Percentiles rank a stretch among this genome's conserved stretches.
Evolutionary conservation across 225 moss, liverwort and hornwort species (phyloP).

Genomic region (Takakia lepidozioides): DNA sequence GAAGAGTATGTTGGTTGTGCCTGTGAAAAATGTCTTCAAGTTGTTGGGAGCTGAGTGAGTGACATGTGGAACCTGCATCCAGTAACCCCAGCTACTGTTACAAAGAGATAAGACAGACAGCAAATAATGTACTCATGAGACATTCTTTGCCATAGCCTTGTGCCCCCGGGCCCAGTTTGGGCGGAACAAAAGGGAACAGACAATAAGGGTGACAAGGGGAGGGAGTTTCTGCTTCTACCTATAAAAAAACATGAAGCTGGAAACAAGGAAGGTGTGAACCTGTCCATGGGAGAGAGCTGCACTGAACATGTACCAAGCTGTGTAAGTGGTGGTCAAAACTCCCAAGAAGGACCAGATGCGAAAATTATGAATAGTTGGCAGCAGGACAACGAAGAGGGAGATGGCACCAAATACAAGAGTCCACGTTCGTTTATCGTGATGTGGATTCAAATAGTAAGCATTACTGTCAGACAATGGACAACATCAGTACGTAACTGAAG

Average conservation of each 20-base stretch:
- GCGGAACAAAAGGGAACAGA: no score
- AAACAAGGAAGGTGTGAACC: slow-evolving; percentile 14
- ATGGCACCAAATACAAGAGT: slow-evolving; percentile 41
- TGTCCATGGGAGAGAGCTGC: slow-evolving; percentile 24
- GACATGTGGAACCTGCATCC: slow-evolving; percentile 21
- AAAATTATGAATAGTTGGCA: slow-evolving; percentile 50
- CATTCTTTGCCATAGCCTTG: no score
- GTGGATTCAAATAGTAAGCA: slow-evolving; percentile 40
- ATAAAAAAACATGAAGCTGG: no score
- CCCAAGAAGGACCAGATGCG: slow-evolving; percentile 36
- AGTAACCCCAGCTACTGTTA: no score
- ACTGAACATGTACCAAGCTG: slow-evolving; percentile 50
- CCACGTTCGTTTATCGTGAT: slow-evolving; percentile 32
- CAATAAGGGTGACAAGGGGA: no score
- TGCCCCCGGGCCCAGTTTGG: no score
- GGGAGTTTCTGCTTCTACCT: no score
- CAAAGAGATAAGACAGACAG: no score
- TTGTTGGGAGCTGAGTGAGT: slow-evolving; percentile 28
- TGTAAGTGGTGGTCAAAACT: slow-evolving; percentile 44
- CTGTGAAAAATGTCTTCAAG: slow-evolving; percentile 33
- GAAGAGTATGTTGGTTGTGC: slow-evolving; percentile 49
- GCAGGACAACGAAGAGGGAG: slow-evolving; percentile 26
- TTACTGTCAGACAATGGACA: slow-evolving; percentile 29
- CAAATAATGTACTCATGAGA: no score
- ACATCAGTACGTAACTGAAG: no score